Evolutionary conservation across 345 rosid genomes (phyloP).

Genomic region (Salix exigua): DNA sequence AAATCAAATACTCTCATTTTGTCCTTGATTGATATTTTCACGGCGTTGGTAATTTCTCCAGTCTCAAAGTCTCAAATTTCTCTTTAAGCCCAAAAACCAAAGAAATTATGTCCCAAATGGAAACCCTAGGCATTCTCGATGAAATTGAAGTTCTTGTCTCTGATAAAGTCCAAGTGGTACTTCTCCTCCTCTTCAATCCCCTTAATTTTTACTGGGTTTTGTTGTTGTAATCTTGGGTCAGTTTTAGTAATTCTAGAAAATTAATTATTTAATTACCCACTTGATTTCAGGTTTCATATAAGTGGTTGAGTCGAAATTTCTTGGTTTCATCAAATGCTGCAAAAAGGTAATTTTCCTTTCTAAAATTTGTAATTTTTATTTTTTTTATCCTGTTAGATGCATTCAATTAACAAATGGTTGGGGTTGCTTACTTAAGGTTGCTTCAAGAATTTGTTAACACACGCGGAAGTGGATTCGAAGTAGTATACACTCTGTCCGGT

Average conservation of each 20-base stretch:
- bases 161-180: constrained; percentile 80
- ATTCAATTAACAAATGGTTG: background rate
- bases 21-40: too few species aligned
- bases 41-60: too few species aligned
- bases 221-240: too few species aligned
- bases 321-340: constrained; percentile 67
- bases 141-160: constrained; percentile 72
- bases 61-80: too few species aligned
- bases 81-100: background rate
- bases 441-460: constrained; percentile 68
- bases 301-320: constrained; percentile 92
- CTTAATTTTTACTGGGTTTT: background rate
- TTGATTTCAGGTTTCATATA: constrained; percentile 79
- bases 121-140: constrained; percentile 63
- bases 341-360: constrained; percentile 49
- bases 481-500: constrained; percentile 71
- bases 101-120: constrained; percentile 42
- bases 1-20: background rate
- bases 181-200: background rate
- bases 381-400: background rate
- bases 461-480: constrained; percentile 54
- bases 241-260: too few species aligned
- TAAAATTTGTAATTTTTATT: background rate
- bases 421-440: constrained; percentile 43
- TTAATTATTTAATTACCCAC: too few species aligned